These are phyloP conservation scores for Pilasporangium apinafurcum DNA, from an alignment of 352 stramenopile species.

Conservation along the genomic window DNA sequence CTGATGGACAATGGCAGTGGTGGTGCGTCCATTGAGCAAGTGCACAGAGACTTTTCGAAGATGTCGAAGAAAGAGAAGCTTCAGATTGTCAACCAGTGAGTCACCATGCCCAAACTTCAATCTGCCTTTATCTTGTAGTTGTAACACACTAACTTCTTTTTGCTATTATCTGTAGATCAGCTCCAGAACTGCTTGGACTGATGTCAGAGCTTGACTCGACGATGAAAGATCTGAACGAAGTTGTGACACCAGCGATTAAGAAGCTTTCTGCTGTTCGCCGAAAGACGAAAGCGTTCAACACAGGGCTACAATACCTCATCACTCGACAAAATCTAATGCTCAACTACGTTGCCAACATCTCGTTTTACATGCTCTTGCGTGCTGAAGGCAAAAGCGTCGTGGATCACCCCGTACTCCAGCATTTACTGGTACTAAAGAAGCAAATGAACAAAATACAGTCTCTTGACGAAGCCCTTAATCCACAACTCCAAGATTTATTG, in stretches of 20 bases:
- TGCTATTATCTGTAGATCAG: slow-evolving; percentile 21
- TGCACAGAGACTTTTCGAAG: slow-evolving; percentile 81
- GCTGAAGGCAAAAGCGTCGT: slow-evolving; percentile 74
- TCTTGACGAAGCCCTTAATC: slow-evolving; percentile 48
- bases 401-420: slow-evolving; percentile 72
- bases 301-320: slow-evolving; percentile 67
- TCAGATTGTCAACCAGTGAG: slow-evolving; percentile 80
- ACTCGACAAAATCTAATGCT: slow-evolving; percentile 78
- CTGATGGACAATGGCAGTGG: slow-evolving; percentile 41
- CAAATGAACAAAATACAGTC: slow-evolving; percentile 57
- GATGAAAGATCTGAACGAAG: slow-evolving; percentile 55
- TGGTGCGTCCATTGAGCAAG: slow-evolving; percentile 50
- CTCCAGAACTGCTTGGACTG: slow-evolving; percentile 70
- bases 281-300: slow-evolving; percentile 49
- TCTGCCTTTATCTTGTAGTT: too few relatives aligned
- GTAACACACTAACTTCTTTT: too few relatives aligned
- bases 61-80: slow-evolving; percentile 85
- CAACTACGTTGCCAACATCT: slow-evolving; percentile 84
- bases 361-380: slow-evolving; percentile 79
- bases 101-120: too few relatives aligned
- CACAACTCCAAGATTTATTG: slow-evolving; percentile 59
- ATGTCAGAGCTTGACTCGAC: slow-evolving; percentile 59
- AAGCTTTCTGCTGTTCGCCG: slow-evolving; percentile 67
- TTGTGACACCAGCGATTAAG: slow-evolving; percentile 57
- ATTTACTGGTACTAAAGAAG: slow-evolving; percentile 72